Percentiles rank a stretch among this genome's conserved stretches.
Evolutionary conservation across 768 basidiomycete species (phyloP).

Genomic region (Strobilomyces dryophilus): DNA sequence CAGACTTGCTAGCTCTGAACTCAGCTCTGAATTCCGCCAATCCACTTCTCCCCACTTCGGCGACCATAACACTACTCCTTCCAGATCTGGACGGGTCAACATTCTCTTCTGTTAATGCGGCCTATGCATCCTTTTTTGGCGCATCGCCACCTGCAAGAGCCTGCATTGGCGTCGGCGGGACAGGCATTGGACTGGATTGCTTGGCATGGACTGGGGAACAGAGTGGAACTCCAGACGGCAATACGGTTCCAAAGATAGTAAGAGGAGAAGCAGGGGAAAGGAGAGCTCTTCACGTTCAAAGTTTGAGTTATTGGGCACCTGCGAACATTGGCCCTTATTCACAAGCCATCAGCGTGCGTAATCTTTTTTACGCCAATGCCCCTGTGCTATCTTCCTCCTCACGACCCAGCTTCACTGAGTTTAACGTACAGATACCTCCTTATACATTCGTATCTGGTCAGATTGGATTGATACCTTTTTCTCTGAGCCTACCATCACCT

Average conservation of each 20-base stretch:
- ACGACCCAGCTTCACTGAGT: not conserved
- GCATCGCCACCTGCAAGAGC: slow-evolving; percentile 90
- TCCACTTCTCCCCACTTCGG: slow-evolving; percentile 15
- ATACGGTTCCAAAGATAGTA: slow-evolving; percentile 4
- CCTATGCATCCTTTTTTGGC: slow-evolving; percentile 83
- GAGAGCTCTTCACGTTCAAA: slow-evolving; percentile 87
- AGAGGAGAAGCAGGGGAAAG: slow-evolving; percentile 38
- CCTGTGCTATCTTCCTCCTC: not conserved
- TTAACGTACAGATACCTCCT: slow-evolving; percentile 53
- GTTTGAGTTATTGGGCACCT: slow-evolving; percentile 97
- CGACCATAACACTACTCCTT: slow-evolving; percentile 80
- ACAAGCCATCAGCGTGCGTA: slow-evolving; percentile 77
- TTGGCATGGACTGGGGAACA: slow-evolving; percentile 51
- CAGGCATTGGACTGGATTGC: slow-evolving; percentile 70
- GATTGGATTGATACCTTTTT: slow-evolving; percentile 83
- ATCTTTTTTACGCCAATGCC: not conserved
- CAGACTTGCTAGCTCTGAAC: slow-evolving; percentile 51
- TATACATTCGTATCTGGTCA: slow-evolving; percentile 92
- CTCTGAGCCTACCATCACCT: slow-evolving; percentile 61
- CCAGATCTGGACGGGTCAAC: slow-evolving; percentile 63
- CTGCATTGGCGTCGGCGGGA: slow-evolving; percentile 76
- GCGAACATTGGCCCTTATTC: slow-evolving; percentile 99
- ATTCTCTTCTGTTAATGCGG: slow-evolving; percentile 72
- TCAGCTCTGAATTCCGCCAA: slow-evolving; percentile 34
- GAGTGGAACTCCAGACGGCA: slow-evolving; percentile 4